Percentiles rank a stretch among this genome's conserved stretches.
Conservation (phyloP, 2,329 filamentous ascomycete species). For the Cercospora canescens region DNA sequence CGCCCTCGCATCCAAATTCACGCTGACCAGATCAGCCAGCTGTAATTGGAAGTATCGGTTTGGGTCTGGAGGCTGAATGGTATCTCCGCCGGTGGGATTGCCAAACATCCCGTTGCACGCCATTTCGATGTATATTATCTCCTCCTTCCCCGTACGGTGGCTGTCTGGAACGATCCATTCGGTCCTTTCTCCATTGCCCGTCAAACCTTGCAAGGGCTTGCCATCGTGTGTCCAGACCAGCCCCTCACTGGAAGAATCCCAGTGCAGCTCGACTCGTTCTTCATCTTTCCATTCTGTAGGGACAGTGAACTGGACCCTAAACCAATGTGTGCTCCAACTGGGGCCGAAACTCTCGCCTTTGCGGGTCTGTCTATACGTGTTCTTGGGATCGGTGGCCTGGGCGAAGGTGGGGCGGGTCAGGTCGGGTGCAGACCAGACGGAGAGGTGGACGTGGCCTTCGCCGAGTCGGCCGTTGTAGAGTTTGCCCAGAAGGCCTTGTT, state of each 20-base stretch:
- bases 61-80: slow-evolving; percentile 85
- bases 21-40: slow-evolving; percentile 81
- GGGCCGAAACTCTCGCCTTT: slow-evolving; percentile 84
- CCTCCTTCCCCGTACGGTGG: slow-evolving; percentile 82
- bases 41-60: slow-evolving; percentile 76
- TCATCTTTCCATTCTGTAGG: slow-evolving; percentile 72
- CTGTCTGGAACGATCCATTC: slow-evolving; percentile 87
- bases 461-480: slow-evolving; percentile 69
- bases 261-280: slow-evolving; percentile 88
- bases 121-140: slow-evolving; percentile 95
- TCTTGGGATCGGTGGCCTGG: slow-evolving; percentile 65
- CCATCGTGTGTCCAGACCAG: slow-evolving; percentile 89
- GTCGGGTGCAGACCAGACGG: slow-evolving; percentile 64
- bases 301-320: slow-evolving; percentile 77
- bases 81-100: slow-evolving; percentile 79
- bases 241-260: slow-evolving; percentile 95
- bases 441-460: slow-evolving; percentile 76
- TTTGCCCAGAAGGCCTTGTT: slow-evolving; percentile 57
- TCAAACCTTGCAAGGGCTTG: slow-evolving; percentile 87
- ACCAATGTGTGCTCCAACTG: slow-evolving; percentile 98
- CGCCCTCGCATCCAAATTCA: slow-evolving; percentile 80
- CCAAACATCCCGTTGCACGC: slow-evolving; percentile 99
- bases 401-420: slow-evolving; percentile 81
- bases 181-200: slow-evolving; percentile 80
- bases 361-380: slow-evolving; percentile 72